Conservation (phyloP, 768 basidiomycete genomes). For the Leccinum obscurum region DNA sequence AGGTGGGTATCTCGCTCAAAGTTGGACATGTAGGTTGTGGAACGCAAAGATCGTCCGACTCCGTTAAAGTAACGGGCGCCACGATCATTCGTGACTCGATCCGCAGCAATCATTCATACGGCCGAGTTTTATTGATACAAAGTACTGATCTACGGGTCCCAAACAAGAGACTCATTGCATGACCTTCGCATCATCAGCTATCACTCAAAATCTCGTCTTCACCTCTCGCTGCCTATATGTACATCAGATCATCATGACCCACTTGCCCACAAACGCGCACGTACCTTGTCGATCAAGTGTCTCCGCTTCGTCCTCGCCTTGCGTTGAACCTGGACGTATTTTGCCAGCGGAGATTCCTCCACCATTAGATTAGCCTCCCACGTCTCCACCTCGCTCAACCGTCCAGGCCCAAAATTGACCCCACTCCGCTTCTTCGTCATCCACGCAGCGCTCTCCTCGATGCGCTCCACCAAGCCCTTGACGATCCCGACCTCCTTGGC, state of each 20-base stretch:
- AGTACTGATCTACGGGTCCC: background rate
- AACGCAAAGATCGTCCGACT: background rate
- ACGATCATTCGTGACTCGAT: background rate
- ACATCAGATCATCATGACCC: conserved; percentile 3
- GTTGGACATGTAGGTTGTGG: background rate
- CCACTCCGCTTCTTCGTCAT: conserved; percentile 66
- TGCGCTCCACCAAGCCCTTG: conserved; percentile 80
- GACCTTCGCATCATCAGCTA: conserved; percentile 17
- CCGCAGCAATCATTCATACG: background rate
- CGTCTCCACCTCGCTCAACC: conserved; percentile 61
- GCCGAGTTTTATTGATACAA: too few relatives aligned
- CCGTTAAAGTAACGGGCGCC: background rate
- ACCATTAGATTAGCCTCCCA: conserved; percentile 69
- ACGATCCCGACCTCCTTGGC: conserved; percentile 61
- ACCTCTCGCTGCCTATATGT: conserved; percentile 21
- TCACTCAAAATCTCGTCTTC: conserved; percentile 68
- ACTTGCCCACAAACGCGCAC: conserved; percentile 4
- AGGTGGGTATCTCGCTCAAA: background rate
- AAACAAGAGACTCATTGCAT: background rate
- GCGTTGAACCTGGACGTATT: conserved; percentile 76
- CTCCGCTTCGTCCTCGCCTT: conserved; percentile 78
- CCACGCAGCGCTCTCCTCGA: conserved; percentile 85
- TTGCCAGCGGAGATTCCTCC: conserved; percentile 56
- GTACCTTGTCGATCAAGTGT: conserved; percentile 73
- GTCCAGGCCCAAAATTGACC: conserved; percentile 76